Percentiles rank a stretch among this genome's conserved stretches.
Conservation (phyloP, 2,329 filamentous ascomycete species). For the Scytalidium lignicola region DNA sequence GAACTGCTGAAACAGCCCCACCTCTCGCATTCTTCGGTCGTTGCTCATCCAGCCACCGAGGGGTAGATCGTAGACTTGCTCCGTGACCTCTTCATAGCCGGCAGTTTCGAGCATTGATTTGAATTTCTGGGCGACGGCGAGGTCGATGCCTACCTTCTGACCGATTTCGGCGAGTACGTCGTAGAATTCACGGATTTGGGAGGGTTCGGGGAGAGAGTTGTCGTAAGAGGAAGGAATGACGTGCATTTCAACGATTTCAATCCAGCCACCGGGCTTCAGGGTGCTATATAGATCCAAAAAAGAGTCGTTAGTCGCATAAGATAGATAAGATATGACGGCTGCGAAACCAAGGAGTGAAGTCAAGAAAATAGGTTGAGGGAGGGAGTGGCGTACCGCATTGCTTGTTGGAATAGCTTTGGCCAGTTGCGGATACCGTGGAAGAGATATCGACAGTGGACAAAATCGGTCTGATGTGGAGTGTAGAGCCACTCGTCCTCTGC, state of each 20-base stretch:
- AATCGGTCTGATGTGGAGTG: slow-evolving; percentile 7
- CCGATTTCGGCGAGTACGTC: background rate
- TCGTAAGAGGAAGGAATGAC: slow-evolving; percentile 34
- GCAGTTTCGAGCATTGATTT: slow-evolving; percentile 37
- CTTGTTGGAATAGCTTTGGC: slow-evolving; percentile 8
- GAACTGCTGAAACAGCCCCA: slow-evolving; percentile 28
- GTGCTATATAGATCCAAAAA: slow-evolving; percentile 6
- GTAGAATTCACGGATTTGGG: slow-evolving; percentile 6
- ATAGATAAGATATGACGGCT: background rate
- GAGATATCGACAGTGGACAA: slow-evolving; percentile 12
- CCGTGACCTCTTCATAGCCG: slow-evolving; percentile 45
- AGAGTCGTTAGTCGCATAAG: background rate
- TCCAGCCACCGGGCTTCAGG: slow-evolving; percentile 37
- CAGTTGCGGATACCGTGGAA: slow-evolving; percentile 11
- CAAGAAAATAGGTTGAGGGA: background rate
- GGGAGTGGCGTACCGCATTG: slow-evolving; percentile 1
- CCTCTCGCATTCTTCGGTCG: slow-evolving; percentile 43
- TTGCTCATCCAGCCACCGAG: slow-evolving; percentile 42
- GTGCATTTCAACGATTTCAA: slow-evolving; percentile 38
- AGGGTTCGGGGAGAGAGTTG: slow-evolving; percentile 23
- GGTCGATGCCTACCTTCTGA: slow-evolving; percentile 1
- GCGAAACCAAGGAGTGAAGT: too few species aligned
- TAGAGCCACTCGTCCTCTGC: slow-evolving; percentile 46
- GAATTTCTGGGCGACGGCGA: slow-evolving; percentile 3
- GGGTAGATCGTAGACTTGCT: slow-evolving; percentile 43